These are phyloP conservation scores for Trichoderma sp. DNA, from an alignment of 2,329 filamentous ascomycete genomes.

Conservation along the genomic window DNA sequence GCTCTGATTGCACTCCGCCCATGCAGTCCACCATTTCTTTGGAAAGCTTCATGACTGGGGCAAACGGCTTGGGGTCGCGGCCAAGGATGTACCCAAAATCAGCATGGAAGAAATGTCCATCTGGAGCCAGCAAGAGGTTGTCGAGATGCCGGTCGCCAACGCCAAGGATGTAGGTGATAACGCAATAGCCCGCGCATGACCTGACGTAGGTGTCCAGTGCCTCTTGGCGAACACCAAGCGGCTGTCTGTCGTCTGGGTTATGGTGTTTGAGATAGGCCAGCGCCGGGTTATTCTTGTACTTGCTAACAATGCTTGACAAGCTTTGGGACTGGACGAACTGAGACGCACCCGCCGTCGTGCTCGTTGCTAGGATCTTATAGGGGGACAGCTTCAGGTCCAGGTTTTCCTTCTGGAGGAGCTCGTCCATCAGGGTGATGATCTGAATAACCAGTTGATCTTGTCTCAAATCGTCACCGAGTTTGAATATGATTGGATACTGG, in stretches of 20 bases:
- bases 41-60: conserved; percentile 93
- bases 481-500: conserved; percentile 93
- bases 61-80: conserved; percentile 95
- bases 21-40: conserved; percentile 99
- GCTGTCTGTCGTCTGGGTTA: conserved; percentile 81
- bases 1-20: conserved; percentile 78
- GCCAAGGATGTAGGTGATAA: conserved; percentile 96
- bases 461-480: conserved; percentile 91
- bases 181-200: conserved; percentile 95
- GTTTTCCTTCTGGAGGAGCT: conserved; percentile 92
- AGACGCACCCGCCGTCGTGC: conserved; percentile 82
- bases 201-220: conserved; percentile 94
- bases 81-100: conserved; percentile 98
- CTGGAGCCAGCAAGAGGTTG: conserved; percentile 86
- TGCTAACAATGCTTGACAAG: conserved; percentile 79
- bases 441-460: conserved; percentile 97
- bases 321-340: conserved; percentile 90
- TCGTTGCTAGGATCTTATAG: conserved; percentile 94
- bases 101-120: conserved; percentile 95
- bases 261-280: conserved; percentile 85
- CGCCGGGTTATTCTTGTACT: conserved; percentile 73
- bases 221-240: conserved; percentile 86
- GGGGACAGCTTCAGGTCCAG: conserved; percentile 92
- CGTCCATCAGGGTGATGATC: conserved; percentile 98
- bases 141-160: conserved; percentile 96